Evolutionary conservation across 306 rosid genomes (phyloP), one percentile per base, ranked within the genome.

Genomic region (Cicer pinnatifidum): DNA sequence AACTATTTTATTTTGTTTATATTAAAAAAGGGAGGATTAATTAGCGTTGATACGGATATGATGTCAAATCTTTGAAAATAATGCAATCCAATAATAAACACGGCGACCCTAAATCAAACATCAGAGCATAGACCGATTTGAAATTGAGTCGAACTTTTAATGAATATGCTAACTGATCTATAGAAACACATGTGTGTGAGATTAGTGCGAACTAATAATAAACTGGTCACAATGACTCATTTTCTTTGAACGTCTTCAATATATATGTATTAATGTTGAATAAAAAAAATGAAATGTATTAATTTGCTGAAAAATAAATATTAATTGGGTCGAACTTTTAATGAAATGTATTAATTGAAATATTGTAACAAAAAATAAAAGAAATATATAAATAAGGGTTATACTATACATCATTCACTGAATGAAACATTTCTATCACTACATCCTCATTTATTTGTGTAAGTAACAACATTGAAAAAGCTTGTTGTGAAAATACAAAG

Each of bases 111-210:
- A 47, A 12, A 46, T 11, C 1, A 46, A 3, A 11, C 51, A 46
- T 11, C 13, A 46, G 6, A 46, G 51, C 61, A 48, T 51, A 13
- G 9, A 35, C 16, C 3, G 7, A 15, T 7, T 38, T 11, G 23
- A 54, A 2, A 54, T 56, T 20, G 51, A 54, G 52, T 72, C 46
- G 43, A 57, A 72, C 33, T 41, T 72, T 57, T 43, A 57, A 72
- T 72, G 56, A 28, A 12, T 20, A 56, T 10, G 3, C 33, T 11
- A 4, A 4, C 43, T 43, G 67, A 41, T 43, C 11, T 57, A 17
- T 17, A 23, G 33, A 45, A 57, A 57, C 76, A 72, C 76, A 56
- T 71, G 76, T 71, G 76, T 71, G 67, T 71, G 67, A 43, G 46
- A 19, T 57, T 57, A 8, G 56, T 9, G 23, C 54, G 0, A 40